Evolutionary conservation across 2,329 filamentous ascomycete species (phyloP).

Genomic region (Fusarium pseudoanthophilum): DNA sequence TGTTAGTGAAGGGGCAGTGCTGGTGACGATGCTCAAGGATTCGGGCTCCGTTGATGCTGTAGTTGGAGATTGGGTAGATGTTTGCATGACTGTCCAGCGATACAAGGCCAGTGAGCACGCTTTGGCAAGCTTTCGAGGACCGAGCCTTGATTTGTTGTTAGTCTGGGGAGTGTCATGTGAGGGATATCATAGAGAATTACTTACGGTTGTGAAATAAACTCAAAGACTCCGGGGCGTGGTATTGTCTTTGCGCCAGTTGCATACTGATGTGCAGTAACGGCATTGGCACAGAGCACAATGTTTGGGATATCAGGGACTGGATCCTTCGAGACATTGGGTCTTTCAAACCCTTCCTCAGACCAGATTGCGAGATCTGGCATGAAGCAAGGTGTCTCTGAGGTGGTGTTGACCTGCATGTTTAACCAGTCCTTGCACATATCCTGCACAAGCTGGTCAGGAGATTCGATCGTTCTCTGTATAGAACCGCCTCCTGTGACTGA

Average conservation of each 20-base stretch:
- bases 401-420: constrained; percentile 33
- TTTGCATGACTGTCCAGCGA: constrained; percentile 41
- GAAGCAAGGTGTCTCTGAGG: background rate
- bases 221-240: constrained; percentile 43
- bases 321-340: background rate
- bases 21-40: background rate
- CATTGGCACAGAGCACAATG: constrained; percentile 50
- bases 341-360: constrained; percentile 24
- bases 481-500: background rate
- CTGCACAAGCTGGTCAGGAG: constrained; percentile 12
- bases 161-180: background rate
- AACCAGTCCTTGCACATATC: constrained; percentile 24
- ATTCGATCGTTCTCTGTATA: background rate
- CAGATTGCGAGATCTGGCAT: constrained; percentile 46
- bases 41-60: background rate
- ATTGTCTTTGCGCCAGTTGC: constrained; percentile 31
- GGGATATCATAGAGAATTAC: background rate
- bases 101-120: constrained; percentile 44
- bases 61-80: background rate
- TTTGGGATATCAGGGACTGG: constrained; percentile 28
- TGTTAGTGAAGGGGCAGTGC: background rate
- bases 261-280: constrained; percentile 46
- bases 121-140: constrained; percentile 52
- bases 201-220: constrained; percentile 54
- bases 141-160: constrained; percentile 41